Percentiles rank a stretch among this genome's conserved stretches.
phyloP scores from a whole-genome alignment of 75 land plant species.

The Larix kaempferi region DNA sequence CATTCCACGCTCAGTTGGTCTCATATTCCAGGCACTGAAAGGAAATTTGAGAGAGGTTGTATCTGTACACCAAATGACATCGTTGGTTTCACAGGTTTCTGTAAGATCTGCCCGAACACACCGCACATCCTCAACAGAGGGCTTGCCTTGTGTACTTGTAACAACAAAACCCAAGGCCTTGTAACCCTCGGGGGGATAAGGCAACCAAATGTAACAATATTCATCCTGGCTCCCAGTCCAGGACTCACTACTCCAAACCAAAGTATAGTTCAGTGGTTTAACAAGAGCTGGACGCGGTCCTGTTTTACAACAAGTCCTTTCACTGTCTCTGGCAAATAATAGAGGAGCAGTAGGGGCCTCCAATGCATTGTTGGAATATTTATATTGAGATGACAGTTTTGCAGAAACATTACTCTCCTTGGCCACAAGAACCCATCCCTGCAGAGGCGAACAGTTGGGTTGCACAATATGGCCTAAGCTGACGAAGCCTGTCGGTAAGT shows the following conservation, averaged over 20 bases:
- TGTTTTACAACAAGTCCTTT: conserved; percentile 1
- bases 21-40: conserved; percentile 53
- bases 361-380: conserved; percentile 1
- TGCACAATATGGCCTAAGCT: conserved; percentile 66
- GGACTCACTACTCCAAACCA: conserved; percentile 61
- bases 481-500: conserved; percentile 57
- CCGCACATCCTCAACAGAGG: conserved; percentile 43
- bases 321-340: conserved; percentile 9
- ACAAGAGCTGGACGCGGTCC: conserved; percentile 40
- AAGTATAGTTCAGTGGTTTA: conserved; percentile 53
- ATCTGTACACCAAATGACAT: conserved; percentile 23
- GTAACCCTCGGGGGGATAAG: conserved; percentile 75
- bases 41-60: conserved; percentile 22
- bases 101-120: conserved; percentile 83
- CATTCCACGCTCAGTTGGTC: conserved; percentile 56
- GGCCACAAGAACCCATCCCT: conserved; percentile 61
- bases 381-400: conserved; percentile 4
- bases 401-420: conserved; percentile 13
- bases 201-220: conserved; percentile 61
- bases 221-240: conserved; percentile 31
- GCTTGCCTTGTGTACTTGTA: conserved; percentile 43
- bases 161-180: conserved; percentile 63
- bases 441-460: conserved; percentile 28
- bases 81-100: conserved; percentile 35
- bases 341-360: conserved; percentile 1